phyloP scores from a whole-genome alignment of 306 rosid species.

The Acacia confusa region DNA sequence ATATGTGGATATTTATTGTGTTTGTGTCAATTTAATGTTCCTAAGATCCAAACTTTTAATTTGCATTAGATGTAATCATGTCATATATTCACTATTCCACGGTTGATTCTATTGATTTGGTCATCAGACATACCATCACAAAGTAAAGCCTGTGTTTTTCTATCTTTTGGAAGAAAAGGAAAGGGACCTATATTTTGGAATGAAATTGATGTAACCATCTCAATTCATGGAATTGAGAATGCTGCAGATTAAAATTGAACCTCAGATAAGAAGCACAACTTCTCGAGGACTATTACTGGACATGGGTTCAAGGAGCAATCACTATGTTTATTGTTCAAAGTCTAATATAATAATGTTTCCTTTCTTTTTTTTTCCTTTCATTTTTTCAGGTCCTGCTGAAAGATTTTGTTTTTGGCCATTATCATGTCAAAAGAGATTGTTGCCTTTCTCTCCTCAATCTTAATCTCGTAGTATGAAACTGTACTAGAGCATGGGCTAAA shows the following conservation, averaged over 20 bases:
- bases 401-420: conserved; percentile 1
- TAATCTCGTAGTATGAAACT: conserved; percentile 74
- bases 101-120: not conserved
- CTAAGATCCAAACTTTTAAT: not conserved
- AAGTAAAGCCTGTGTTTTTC: not conserved
- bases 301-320: not conserved
- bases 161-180: not conserved
- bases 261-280: not conserved
- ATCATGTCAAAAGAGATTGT: not conserved
- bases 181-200: not conserved
- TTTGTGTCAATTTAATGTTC: not conserved
- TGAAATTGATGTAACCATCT: not conserved
- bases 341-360: not conserved
- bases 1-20: not conserved
- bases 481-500: conserved; percentile 93
- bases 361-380: not conserved
- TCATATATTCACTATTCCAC: not conserved
- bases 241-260: not conserved
- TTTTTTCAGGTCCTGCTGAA: not conserved
- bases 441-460: conserved; percentile 23
- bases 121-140: not conserved
- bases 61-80: not conserved
- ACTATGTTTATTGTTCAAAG: conserved; percentile 18
- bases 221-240: not conserved
- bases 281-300: not conserved